phyloP scores from a whole-genome alignment of 768 basidiomycete genomes.

The Imleria badia region DNA sequence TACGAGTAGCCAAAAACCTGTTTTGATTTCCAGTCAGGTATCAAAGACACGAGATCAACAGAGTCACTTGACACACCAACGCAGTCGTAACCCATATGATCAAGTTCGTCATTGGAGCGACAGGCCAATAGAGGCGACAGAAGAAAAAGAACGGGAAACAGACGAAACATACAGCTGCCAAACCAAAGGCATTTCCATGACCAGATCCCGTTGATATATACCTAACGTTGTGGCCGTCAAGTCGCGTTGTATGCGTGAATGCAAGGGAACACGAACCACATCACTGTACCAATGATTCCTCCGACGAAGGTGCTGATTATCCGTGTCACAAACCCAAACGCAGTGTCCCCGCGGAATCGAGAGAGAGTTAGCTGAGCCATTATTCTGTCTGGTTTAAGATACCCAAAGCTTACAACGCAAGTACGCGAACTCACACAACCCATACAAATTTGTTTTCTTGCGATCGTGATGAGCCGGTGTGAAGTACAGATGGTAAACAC shows the following conservation, averaged over 20 bases:
- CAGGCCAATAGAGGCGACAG: constrained; percentile 69
- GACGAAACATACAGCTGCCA: constrained; percentile 66
- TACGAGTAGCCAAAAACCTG: constrained; percentile 79
- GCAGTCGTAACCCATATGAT: constrained; percentile 64
- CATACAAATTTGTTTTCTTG: constrained; percentile 65
- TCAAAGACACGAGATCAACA: not conserved
- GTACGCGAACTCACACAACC: constrained; percentile 52
- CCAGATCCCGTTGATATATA: constrained; percentile 68
- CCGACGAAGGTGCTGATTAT: constrained; percentile 66
- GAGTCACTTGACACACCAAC: constrained; percentile 43
- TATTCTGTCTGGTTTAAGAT: constrained; percentile 40
- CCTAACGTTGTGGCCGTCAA: constrained; percentile 37
- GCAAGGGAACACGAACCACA: constrained; percentile 51
- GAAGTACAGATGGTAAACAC: not conserved
- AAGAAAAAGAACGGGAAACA: constrained; percentile 74
- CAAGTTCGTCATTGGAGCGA: constrained; percentile 65
- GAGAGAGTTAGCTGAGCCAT: constrained; percentile 73
- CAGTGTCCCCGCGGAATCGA: constrained; percentile 74
- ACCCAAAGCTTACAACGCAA: not conserved
- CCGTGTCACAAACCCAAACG: constrained; percentile 60
- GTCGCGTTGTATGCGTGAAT: not conserved
- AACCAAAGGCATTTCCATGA: constrained; percentile 61
- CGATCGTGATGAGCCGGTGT: constrained; percentile 1
- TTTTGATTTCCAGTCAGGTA: not conserved
- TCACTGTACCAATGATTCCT: constrained; percentile 55